A percentile compares a stretch with the other conserved stretches of the same genome.
phyloP scores from a whole-genome alignment of 1,284 basidiomycete species.

The Sporisorium iseilematis-ciliati region DNA sequence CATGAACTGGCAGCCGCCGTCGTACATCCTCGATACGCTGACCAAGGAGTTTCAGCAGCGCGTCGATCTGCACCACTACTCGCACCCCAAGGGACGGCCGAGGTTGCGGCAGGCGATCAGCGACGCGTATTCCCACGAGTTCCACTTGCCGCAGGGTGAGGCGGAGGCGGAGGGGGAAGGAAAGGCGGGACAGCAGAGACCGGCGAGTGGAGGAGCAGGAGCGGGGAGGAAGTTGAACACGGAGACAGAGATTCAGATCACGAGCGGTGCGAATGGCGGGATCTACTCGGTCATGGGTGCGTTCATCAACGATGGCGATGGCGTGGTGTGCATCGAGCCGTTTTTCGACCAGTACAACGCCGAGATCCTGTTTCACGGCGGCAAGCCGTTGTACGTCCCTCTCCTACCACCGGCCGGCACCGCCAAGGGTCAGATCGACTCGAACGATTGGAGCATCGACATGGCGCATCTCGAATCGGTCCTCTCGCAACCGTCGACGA shows the following conservation, averaged over 20 bases:
- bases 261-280: conserved; percentile 83
- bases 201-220: conserved; percentile 13
- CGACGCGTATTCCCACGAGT: conserved; percentile 48
- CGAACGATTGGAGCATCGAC: conserved; percentile 72
- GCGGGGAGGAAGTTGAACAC: conserved; percentile 79
- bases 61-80: conserved; percentile 67
- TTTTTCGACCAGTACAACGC: conserved; percentile 91
- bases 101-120: conserved; percentile 60
- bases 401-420: conserved; percentile 80
- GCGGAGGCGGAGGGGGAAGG: conserved; percentile 44
- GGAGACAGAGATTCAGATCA: conserved; percentile 90
- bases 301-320: conserved; percentile 75
- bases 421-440: conserved; percentile 31
- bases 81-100: conserved; percentile 64
- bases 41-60: conserved; percentile 39
- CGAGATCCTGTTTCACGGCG: conserved; percentile 73
- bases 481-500: conserved; percentile 81
- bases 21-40: conserved; percentile 56
- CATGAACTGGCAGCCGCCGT: conserved; percentile 67
- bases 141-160: conserved; percentile 48
- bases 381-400: conserved; percentile 92
- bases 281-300: conserved; percentile 65
- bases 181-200: conserved; percentile 39
- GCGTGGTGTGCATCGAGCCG: conserved; percentile 97
- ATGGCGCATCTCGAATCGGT: conserved; percentile 76